phyloP scores from a whole-genome alignment of 1,139 yeast genomes.

The Suhomyces terraborum region DNA sequence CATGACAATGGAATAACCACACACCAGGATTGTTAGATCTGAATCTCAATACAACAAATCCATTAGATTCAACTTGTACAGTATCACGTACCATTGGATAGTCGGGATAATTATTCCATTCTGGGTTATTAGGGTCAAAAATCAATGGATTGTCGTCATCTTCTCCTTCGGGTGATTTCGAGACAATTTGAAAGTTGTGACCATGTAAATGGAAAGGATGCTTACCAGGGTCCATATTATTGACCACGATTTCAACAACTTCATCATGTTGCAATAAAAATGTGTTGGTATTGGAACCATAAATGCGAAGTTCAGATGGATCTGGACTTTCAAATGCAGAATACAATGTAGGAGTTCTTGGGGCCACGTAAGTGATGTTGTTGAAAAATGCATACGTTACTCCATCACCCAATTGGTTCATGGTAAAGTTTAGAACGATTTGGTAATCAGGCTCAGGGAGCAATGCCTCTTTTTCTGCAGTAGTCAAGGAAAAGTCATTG shows the following conservation, averaged over 20 bases:
- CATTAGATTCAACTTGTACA: conserved; percentile 62
- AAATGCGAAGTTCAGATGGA: conserved; percentile 51
- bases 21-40: conserved; percentile 86
- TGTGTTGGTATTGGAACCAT: conserved; percentile 69
- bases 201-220: conserved; percentile 97
- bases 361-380: conserved; percentile 60
- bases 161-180: conserved; percentile 54
- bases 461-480: conserved; percentile 43
- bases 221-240: conserved; percentile 77
- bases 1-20: conserved; percentile 93
- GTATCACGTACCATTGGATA: conserved; percentile 69
- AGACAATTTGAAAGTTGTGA: conserved; percentile 73
- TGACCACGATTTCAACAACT: conserved; percentile 68
- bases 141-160: conserved; percentile 56
- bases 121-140: conserved; percentile 49
- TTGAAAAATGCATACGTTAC: conserved; percentile 76
- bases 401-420: conserved; percentile 74
- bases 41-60: conserved; percentile 66
- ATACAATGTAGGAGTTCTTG: conserved; percentile 66
- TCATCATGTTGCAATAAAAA: conserved; percentile 63
- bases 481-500: conserved; percentile 60
- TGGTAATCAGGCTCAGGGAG: conserved; percentile 62
- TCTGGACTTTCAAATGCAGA: conserved; percentile 53
- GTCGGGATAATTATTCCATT: conserved; percentile 59
- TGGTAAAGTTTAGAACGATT: conserved; percentile 58